Conservation (phyloP, 768 basidiomycete genomes). For the Austroboletus festivus region DNA sequence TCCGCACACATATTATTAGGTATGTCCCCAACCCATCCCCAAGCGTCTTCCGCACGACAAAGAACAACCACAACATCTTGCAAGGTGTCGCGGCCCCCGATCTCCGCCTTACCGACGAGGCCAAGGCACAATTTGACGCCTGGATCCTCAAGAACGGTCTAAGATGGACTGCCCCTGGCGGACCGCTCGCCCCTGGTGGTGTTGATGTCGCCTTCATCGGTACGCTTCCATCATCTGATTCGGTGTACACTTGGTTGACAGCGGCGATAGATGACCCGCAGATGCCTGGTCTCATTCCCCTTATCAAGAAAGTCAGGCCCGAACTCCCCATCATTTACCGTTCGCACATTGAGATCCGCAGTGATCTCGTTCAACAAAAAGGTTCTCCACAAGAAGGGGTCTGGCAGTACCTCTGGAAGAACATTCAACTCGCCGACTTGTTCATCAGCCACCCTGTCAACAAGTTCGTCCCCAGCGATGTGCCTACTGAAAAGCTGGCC, state of each 20-base stretch:
- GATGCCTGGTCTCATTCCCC: slow-evolving; percentile 91
- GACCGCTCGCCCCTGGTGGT: slow-evolving; percentile 78
- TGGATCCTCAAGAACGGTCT: slow-evolving; percentile 91
- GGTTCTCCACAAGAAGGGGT: slow-evolving; percentile 88
- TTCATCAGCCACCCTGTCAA: slow-evolving; percentile 94
- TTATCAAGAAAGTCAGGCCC: slow-evolving; percentile 82
- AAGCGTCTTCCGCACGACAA: slow-evolving; percentile 87
- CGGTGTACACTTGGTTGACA: slow-evolving; percentile 7
- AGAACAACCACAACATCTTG: slow-evolving; percentile 93
- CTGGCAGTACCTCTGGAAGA: slow-evolving; percentile 94
- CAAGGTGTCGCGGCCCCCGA: slow-evolving; percentile 86
- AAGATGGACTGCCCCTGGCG: slow-evolving; percentile 83
- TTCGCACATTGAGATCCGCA: slow-evolving; percentile 92
- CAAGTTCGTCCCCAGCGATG: slow-evolving; percentile 89
- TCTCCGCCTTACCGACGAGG: slow-evolving; percentile 72
- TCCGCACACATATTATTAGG: slow-evolving; percentile 44
- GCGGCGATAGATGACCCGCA: slow-evolving; percentile 71
- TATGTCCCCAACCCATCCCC: slow-evolving; percentile 89
- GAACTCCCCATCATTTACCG: slow-evolving; percentile 89
- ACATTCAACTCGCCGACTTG: slow-evolving; percentile 84
- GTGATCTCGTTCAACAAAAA: slow-evolving; percentile 77
- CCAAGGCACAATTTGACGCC: slow-evolving; percentile 75
- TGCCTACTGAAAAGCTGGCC: slow-evolving; percentile 65
- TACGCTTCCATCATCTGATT: slow-evolving; percentile 30
- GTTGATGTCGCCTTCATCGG: slow-evolving; percentile 90